phyloP scores from a whole-genome alignment of 148 eudicot genomes.

The Linanthus parryae region DNA sequence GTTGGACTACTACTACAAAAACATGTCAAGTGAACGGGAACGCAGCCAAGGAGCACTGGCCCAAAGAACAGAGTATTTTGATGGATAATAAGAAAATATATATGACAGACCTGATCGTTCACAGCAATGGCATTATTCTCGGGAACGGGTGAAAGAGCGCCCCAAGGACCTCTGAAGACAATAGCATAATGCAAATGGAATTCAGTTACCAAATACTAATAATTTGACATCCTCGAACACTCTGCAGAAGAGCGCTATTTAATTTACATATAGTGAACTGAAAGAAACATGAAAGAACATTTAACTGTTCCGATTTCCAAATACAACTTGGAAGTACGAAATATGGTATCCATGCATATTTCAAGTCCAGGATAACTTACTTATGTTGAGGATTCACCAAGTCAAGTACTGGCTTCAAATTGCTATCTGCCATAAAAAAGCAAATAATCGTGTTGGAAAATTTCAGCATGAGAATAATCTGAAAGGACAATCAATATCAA shows the following conservation, averaged over 20 bases:
- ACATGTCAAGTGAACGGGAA: too few species aligned
- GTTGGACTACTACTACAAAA: too few species aligned
- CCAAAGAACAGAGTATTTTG: neutral
- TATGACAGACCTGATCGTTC: conserved; percentile 51
- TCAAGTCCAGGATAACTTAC: conserved; percentile 30
- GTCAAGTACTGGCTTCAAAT: conserved; percentile 61
- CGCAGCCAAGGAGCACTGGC: too few species aligned
- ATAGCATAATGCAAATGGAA: neutral
- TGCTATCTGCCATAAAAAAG: conserved; percentile 47
- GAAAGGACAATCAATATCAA: neutral
- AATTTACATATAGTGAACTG: too few species aligned
- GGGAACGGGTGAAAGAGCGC: conserved; percentile 86
- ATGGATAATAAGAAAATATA: conserved; percentile 3
- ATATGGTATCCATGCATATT: too few species aligned
- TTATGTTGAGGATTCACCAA: conserved; percentile 86
- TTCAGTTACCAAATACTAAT: too few species aligned
- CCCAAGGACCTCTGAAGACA: conserved; percentile 86
- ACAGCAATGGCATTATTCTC: conserved; percentile 94
- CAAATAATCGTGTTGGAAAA: conserved; percentile 10
- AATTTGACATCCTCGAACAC: too few species aligned
- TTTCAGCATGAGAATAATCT: neutral
- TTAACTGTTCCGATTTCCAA: too few species aligned
- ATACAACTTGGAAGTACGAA: too few species aligned
- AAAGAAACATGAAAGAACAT: too few species aligned
- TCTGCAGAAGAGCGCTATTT: too few species aligned